Evolutionary conservation across 2,329 filamentous ascomycete species (phyloP).

Genomic region (Pseudovirgaria hyperparasitica): DNA sequence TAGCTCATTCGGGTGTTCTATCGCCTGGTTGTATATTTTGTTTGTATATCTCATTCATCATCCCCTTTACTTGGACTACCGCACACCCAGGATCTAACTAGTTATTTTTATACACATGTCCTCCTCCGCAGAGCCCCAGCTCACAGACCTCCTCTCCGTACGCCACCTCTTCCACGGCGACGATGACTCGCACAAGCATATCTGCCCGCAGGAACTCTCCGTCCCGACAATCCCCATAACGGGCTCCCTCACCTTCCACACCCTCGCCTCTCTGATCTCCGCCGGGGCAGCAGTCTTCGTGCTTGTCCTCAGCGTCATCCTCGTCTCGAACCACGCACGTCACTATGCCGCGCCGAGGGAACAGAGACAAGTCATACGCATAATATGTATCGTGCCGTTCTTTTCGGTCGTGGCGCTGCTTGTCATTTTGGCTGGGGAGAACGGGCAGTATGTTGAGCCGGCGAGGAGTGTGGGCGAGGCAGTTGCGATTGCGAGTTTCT

Average conservation of each 20-base stretch:
- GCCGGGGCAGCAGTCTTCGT: constrained; percentile 12
- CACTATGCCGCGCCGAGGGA: constrained; percentile 17
- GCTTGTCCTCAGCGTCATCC: constrained; percentile 7
- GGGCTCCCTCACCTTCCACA: constrained; percentile 13
- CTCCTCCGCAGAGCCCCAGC: no score
- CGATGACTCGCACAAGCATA: constrained; percentile 4
- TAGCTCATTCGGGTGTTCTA: no score
- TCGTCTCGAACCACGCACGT: constrained; percentile 12
- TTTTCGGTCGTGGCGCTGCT: constrained; percentile 13
- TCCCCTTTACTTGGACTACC: no score
- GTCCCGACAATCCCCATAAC: constrained; percentile 9
- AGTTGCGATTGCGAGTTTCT: constrained; percentile 17
- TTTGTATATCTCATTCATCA: no score
- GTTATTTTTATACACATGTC: no score
- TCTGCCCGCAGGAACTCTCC: constrained; percentile 9
- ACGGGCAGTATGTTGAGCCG: constrained; percentile 11
- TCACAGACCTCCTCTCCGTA: no score
- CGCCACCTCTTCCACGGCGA: no score
- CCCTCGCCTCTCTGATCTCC: constrained; percentile 12
- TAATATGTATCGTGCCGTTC: constrained; percentile 14
- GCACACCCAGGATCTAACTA: no score
- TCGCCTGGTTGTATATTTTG: no score
- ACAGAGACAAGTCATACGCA: constrained; percentile 18
- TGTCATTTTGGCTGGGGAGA: constrained; percentile 10
- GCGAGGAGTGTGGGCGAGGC: constrained; percentile 16